These are phyloP conservation scores for Xylariaceae sp. DNA, from an alignment of 2,329 filamentous ascomycete genomes.

Conservation along the genomic window DNA sequence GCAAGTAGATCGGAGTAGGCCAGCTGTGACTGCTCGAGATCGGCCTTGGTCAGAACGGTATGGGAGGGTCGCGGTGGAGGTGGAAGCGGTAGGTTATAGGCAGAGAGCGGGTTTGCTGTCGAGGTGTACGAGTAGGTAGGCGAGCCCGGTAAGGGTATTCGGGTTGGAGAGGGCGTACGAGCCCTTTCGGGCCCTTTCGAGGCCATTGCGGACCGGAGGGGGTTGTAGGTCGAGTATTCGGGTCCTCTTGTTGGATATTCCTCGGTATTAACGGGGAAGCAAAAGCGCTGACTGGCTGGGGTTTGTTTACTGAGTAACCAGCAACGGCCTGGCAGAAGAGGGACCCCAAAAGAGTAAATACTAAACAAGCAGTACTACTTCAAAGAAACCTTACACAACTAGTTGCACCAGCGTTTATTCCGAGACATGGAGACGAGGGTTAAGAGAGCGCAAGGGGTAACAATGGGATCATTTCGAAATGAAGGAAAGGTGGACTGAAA, in stretches of 20 bases:
- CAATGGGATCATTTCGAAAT: no score
- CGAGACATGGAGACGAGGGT: no score
- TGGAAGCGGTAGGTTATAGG: conserved; percentile 55
- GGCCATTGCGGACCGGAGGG: conserved; percentile 17
- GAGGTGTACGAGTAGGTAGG: conserved; percentile 60
- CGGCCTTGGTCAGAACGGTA: conserved; percentile 56
- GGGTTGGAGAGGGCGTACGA: conserved; percentile 48
- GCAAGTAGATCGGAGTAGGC: conserved; percentile 58
- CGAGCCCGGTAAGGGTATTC: conserved; percentile 56
- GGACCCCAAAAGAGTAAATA: not conserved
- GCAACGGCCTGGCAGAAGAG: not conserved
- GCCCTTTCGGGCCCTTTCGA: conserved; percentile 29
- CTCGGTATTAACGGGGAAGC: no score
- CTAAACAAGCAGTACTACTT: no score
- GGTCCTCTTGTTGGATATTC: no score
- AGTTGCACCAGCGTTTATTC: no score
- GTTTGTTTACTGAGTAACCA: conserved; percentile 16
- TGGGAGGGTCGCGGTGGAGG: conserved; percentile 53
- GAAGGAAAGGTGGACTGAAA: no score
- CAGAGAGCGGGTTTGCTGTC: conserved; percentile 54
- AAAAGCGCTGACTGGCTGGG: conserved; percentile 12
- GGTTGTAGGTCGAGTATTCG: no score
- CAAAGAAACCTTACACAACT: no score
- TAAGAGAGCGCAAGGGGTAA: no score
- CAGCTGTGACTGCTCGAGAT: conserved; percentile 57